These are phyloP conservation scores for Barnettozyma wickerhamii DNA, from an alignment of 805 yeast genomes.

Conservation along the genomic window DNA sequence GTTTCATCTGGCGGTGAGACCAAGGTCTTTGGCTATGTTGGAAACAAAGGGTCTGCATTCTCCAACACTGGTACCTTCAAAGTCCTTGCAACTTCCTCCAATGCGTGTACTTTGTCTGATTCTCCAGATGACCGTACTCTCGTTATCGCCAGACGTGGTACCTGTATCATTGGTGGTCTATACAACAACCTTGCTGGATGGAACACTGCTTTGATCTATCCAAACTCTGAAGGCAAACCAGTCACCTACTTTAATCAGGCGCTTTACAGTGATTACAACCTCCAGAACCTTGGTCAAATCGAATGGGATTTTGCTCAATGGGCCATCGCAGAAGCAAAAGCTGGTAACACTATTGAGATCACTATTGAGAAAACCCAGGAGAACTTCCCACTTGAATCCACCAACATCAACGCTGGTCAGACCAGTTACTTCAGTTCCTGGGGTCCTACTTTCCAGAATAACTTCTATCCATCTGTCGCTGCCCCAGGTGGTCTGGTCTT, in stretches of 20 bases:
- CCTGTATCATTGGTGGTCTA: conserved; percentile 1
- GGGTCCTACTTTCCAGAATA: conserved; percentile 19
- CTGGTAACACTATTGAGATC: conserved; percentile 8
- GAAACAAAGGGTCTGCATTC: conserved; percentile 5
- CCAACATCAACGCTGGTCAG: conserved; percentile 11
- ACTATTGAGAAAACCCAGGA: not conserved
- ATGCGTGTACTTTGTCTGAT: conserved; percentile 4
- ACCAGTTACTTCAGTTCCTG: conserved; percentile 12
- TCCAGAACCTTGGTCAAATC: conserved; percentile 6
- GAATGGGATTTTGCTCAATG: conserved; percentile 11
- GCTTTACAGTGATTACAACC: no score
- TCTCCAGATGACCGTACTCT: not conserved
- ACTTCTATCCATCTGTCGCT: conserved; percentile 13
- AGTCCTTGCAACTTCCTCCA: conserved; percentile 1
- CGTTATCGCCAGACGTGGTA: conserved; percentile 8
- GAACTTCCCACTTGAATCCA: not conserved
- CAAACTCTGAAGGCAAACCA: not conserved
- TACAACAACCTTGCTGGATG: not conserved
- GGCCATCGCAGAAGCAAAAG: conserved; percentile 3
- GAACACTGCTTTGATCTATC: not conserved
- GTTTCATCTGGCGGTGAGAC: conserved; percentile 9
- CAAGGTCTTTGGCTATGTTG: conserved; percentile 6
- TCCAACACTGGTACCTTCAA: conserved; percentile 5
- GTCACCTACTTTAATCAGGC: not conserved
- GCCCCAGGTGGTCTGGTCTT: conserved; percentile 20